A percentile compares a stretch with the other conserved stretches of the same genome.
Evolutionary conservation across 441 rosid species (phyloP).

Genomic region (Adansonia madagascariensis): DNA sequence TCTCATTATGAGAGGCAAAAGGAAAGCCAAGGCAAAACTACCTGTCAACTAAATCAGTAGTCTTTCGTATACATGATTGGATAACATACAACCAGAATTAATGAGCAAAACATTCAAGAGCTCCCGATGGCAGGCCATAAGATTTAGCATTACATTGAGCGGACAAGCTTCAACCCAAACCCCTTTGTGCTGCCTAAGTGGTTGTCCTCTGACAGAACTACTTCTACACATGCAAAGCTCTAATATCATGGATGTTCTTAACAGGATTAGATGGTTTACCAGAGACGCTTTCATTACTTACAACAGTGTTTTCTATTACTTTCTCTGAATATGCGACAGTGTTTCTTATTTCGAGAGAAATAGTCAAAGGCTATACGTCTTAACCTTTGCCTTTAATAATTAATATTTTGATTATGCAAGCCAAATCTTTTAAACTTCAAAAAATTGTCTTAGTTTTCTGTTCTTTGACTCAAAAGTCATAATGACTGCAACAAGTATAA

Average conservation of each 20-base stretch:
- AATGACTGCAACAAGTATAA: background rate
- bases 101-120: background rate
- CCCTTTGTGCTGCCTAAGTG: background rate
- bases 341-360: background rate
- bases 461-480: background rate
- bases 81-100: slow-evolving; percentile 5
- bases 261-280: background rate
- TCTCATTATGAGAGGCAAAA: background rate
- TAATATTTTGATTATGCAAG: background rate
- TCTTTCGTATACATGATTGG: background rate
- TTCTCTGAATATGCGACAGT: background rate
- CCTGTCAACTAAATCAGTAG: background rate
- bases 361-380: background rate
- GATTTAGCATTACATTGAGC: background rate
- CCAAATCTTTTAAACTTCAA: background rate
- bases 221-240: background rate
- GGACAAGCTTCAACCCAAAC: slow-evolving; percentile 7
- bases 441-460: background rate
- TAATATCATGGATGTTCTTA: background rate
- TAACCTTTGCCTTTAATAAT: background rate
- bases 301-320: background rate
- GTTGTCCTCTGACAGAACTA: background rate
- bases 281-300: background rate
- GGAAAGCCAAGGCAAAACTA: background rate
- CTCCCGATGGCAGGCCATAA: background rate